Evolutionary conservation across 192 early-diverging fungal genomes (phyloP).

Genomic region (Umbelopsis sp.): DNA sequence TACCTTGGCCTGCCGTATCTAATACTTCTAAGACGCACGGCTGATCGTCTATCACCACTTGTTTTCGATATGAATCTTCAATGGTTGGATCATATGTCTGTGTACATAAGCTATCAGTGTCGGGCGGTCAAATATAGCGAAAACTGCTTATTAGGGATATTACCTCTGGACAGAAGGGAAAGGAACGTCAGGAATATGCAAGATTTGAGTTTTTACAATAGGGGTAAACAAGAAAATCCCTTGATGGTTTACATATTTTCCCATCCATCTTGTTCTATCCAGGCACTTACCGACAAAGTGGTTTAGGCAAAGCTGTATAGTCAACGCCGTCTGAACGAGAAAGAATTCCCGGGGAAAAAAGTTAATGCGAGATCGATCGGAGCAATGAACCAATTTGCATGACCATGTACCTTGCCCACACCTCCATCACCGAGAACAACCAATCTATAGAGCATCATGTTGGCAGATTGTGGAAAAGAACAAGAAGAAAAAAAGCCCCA

Average conservation of each 20-base stretch:
- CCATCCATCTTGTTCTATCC: background rate
- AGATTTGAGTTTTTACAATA: background rate
- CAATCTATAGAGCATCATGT: slow-evolving; percentile 34
- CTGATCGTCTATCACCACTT: slow-evolving; percentile 94
- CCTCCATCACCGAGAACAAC: slow-evolving; percentile 89
- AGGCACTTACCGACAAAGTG: slow-evolving; percentile 26
- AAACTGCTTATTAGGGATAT: background rate
- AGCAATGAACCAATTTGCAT: background rate
- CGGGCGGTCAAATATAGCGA: slow-evolving; percentile 6
- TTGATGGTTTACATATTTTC: background rate
- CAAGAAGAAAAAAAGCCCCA: background rate
- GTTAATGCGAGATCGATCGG: background rate
- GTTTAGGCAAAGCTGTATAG: slow-evolving; percentile 31
- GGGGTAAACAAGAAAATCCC: too few relatives aligned
- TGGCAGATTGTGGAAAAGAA: slow-evolving; percentile 3
- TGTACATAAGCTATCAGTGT: background rate
- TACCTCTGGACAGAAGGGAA: slow-evolving; percentile 32
- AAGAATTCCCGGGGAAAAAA: background rate
- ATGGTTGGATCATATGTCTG: slow-evolving; percentile 97
- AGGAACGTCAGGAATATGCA: slow-evolving; percentile 24
- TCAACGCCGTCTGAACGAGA: slow-evolving; percentile 32
- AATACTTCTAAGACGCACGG: slow-evolving; percentile 95
- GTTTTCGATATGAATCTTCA: slow-evolving; percentile 96
- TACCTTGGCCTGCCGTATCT: slow-evolving; percentile 87
- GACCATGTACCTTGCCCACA: slow-evolving; percentile 49